Conservation (phyloP, 169 alveolate genomes). For the Perkinsus chesapeaki region DNA sequence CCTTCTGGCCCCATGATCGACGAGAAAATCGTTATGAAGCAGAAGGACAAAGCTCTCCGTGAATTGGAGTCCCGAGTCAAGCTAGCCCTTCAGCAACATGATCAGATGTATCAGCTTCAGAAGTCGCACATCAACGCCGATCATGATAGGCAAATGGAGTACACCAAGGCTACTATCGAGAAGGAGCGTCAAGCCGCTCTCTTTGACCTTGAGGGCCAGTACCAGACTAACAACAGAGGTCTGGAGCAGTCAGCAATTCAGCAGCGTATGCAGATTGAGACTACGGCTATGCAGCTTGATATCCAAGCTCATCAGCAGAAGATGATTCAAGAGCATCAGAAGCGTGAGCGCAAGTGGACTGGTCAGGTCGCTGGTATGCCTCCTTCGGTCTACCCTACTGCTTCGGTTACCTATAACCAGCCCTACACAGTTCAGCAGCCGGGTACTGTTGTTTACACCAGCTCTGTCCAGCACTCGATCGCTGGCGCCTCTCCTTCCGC, state of each 20-base stretch:
- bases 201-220: background rate
- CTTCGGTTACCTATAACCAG: background rate
- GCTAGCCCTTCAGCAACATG: background rate
- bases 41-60: background rate
- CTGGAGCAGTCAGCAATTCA: background rate
- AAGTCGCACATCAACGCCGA: background rate
- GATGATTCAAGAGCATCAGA: background rate
- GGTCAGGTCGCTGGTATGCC: conserved; percentile 2
- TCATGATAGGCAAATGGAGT: background rate
- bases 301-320: background rate
- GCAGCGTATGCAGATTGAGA: background rate
- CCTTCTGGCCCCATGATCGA: background rate
- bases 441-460: background rate
- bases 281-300: background rate
- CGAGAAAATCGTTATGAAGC: background rate
- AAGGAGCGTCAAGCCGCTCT: conserved; percentile 1
- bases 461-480: background rate
- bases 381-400: background rate
- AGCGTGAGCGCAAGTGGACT: conserved; percentile 6
- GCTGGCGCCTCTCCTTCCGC: background rate
- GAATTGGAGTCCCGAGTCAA: background rate
- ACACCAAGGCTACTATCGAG: background rate
- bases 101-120: background rate
- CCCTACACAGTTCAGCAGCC: background rate
- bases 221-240: background rate